phyloP scores from a whole-genome alignment of 225 moss, liverwort and hornwort species.

The Antitrichia curtipendula region DNA sequence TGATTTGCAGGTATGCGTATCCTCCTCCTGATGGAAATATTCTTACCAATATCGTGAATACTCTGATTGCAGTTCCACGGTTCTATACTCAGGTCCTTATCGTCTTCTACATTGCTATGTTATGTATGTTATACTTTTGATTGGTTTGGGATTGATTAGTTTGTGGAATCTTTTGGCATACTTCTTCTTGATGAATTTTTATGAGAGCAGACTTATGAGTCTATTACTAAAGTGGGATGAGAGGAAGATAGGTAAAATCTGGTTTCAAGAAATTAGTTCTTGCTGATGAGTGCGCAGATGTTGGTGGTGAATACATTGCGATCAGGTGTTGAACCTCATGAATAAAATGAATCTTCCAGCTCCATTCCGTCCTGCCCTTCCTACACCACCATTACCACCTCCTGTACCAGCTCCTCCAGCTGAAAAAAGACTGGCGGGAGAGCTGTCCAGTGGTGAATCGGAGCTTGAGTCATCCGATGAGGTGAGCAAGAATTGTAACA shows the following conservation, averaged over 20 bases:
- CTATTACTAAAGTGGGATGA: neutral
- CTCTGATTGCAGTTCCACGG: conserved; percentile 84
- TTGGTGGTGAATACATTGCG: conserved; percentile 52
- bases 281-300: conserved; percentile 66
- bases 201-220: neutral
- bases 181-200: neutral
- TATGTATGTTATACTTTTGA: neutral
- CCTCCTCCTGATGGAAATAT: conserved; percentile 97
- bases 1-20: conserved; percentile 68
- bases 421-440: conserved; percentile 65
- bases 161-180: neutral
- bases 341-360: conserved; percentile 99
- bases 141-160: neutral
- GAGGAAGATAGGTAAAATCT: neutral
- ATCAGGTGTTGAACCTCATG: conserved; percentile 97
- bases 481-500: conserved; percentile 10
- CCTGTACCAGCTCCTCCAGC: conserved; percentile 44
- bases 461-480: conserved; percentile 92
- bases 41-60: conserved; percentile 86
- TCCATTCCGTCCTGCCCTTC: conserved; percentile 88
- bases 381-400: conserved; percentile 85
- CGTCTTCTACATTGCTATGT: neutral
- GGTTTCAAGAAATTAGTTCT: conserved; percentile 11
- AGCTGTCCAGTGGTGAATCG: conserved; percentile 94
- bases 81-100: conserved; percentile 84